Percentiles rank a stretch among this genome's conserved stretches.
Conservation (phyloP, 2,329 filamentous ascomycete species). For the Pseudogymnoascus sp. region DNA sequence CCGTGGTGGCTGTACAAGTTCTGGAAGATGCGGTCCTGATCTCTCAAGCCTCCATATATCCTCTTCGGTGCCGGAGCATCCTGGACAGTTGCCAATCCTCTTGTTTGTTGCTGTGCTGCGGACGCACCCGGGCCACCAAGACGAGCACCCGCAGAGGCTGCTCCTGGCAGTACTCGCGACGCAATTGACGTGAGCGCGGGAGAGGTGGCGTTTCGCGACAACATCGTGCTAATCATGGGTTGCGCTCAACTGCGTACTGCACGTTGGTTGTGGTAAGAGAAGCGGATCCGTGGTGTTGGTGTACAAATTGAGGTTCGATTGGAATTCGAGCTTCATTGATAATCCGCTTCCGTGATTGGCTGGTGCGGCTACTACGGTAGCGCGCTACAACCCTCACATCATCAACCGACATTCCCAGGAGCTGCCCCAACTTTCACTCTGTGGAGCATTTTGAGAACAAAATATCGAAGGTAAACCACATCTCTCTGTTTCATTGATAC, state of each 20-base stretch:
- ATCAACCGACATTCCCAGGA: conserved; percentile 1
- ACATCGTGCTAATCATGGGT: conserved; percentile 24
- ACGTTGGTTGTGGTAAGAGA: conserved; percentile 2
- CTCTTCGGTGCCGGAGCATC: conserved; percentile 61
- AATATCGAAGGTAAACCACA: conserved; percentile 1
- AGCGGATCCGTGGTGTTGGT: conserved; percentile 5
- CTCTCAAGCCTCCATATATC: conserved; percentile 77
- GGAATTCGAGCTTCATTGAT: conserved; percentile 9
- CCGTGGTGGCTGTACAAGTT: conserved; percentile 94
- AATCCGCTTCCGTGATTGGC: conserved; percentile 7
- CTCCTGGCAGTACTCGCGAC: conserved; percentile 23
- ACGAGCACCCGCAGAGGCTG: conserved; percentile 21
- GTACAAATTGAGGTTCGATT: conserved; percentile 8
- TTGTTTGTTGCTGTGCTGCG: conserved; percentile 46
- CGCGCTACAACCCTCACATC: neutral
- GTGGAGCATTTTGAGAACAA: neutral
- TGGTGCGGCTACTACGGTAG: conserved; percentile 2
- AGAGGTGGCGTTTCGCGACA: conserved; percentile 29
- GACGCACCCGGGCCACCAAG: conserved; percentile 18
- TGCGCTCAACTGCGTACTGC: conserved; percentile 26
- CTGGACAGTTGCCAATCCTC: conserved; percentile 74
- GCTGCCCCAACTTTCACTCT: neutral
- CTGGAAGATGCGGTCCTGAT: conserved; percentile 98
- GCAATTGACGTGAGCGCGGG: conserved; percentile 24
- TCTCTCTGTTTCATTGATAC: neutral